These are phyloP conservation scores for Chlorella sp. DNA, from an alignment of 139 green algal species.

Conservation along the genomic window DNA sequence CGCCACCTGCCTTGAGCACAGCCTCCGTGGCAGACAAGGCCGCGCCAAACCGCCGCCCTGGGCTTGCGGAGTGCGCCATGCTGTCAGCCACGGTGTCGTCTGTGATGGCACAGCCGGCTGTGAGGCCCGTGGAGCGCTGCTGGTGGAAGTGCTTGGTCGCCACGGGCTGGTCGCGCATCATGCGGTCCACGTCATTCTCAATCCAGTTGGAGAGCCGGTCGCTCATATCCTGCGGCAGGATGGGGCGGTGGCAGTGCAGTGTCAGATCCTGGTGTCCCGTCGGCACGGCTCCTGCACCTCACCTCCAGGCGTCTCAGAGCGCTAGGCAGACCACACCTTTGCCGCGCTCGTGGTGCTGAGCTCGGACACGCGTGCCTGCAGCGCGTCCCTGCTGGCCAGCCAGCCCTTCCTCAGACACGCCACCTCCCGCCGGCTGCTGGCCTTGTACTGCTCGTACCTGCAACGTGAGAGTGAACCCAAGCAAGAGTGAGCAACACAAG, in stretches of 20 bases:
- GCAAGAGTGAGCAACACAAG: too few relatives aligned
- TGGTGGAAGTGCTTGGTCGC: neutral
- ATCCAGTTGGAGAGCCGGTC: neutral
- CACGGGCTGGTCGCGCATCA: neutral
- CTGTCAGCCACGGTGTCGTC: neutral
- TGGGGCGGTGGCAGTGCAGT: neutral
- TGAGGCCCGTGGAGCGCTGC: neutral
- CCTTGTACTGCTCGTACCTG: neutral
- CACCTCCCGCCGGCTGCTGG: neutral
- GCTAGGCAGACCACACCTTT: too few relatives aligned
- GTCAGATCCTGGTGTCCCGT: too few relatives aligned
- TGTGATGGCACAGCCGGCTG: neutral
- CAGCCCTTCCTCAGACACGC: neutral
- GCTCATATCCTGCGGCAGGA: neutral
- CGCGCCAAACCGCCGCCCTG: neutral
- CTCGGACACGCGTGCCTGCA: neutral
- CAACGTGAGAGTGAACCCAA: neutral
- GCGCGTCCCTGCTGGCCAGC: neutral
- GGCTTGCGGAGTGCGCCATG: neutral
- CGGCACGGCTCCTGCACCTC: too few relatives aligned
- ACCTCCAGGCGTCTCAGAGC: too few relatives aligned
- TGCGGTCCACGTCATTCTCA: neutral
- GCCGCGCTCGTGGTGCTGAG: neutral
- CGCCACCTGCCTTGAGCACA: neutral
- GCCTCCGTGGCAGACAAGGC: neutral